phyloP scores from a whole-genome alignment of 2,329 filamentous ascomycete species.

The Elsinoe ampelina region DNA sequence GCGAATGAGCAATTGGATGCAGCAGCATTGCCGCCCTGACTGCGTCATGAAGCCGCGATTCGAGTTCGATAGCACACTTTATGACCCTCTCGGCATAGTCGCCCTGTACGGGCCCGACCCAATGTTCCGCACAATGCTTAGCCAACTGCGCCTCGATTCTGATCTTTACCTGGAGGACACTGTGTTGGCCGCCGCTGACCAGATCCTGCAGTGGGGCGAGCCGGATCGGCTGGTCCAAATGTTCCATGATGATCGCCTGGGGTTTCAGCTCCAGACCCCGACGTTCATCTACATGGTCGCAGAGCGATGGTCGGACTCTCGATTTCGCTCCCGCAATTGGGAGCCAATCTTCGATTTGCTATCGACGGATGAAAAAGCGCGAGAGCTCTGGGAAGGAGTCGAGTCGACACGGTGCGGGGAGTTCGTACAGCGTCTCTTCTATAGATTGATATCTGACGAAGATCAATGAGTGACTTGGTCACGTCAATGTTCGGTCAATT shows the following conservation, averaged over 20 bases:
- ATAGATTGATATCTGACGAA: no score
- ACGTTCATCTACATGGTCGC: background rate
- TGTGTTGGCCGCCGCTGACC: background rate
- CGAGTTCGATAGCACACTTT: conserved; percentile 24
- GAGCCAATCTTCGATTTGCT: background rate
- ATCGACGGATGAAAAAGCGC: no score
- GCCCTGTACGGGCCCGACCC: conserved; percentile 28
- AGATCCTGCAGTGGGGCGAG: background rate
- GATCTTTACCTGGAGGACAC: background rate
- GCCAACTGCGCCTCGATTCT: background rate
- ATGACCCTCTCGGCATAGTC: conserved; percentile 30
- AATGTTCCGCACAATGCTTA: conserved; percentile 18
- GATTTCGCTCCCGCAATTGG: background rate
- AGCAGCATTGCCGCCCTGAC: conserved; percentile 13
- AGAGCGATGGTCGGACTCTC: background rate
- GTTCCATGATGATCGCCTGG: background rate
- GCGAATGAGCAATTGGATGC: conserved; percentile 2
- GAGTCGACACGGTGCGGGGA: no score
- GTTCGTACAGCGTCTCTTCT: no score
- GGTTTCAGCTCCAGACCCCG: background rate
- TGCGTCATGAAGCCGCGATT: conserved; percentile 26
- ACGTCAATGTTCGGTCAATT: no score
- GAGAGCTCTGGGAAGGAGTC: no score
- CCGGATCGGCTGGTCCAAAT: background rate
- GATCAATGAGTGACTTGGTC: no score